Conservation (phyloP, 225 moss, liverwort and hornwort species). For the Anthoceros angustus region DNA sequence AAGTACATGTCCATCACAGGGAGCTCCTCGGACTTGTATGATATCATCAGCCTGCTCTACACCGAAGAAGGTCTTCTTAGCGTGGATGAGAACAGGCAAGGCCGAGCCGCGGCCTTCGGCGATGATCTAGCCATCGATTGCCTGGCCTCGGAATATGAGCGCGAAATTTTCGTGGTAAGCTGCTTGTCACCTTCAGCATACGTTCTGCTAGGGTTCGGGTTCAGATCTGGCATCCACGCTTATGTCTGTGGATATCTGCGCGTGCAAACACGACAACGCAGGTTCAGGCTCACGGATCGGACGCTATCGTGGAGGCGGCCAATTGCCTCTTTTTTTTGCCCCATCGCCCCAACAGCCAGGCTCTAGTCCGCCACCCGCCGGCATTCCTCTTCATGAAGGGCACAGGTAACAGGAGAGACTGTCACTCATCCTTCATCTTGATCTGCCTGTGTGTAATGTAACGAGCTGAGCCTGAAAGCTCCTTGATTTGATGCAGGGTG, state of each 20-base stretch:
- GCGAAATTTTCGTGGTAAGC: slow-evolving; percentile 27
- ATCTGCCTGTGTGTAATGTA: too few relatives aligned
- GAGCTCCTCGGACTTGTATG: slow-evolving; percentile 14
- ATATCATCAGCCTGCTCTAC: slow-evolving; percentile 28
- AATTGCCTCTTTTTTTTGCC: slow-evolving; percentile 28
- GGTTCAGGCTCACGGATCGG: slow-evolving; percentile 27
- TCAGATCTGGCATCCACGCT: not conserved
- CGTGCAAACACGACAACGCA: not conserved
- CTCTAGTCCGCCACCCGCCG: slow-evolving; percentile 17
- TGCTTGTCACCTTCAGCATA: not conserved
- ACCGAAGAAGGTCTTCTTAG: slow-evolving; percentile 24
- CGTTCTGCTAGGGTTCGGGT: not conserved
- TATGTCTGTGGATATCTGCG: not conserved
- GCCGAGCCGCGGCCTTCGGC: slow-evolving; percentile 31
- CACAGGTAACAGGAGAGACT: slow-evolving; percentile 11
- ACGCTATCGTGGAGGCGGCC: slow-evolving; percentile 20
- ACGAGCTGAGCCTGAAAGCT: too few relatives aligned
- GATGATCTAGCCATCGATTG: slow-evolving; percentile 34
- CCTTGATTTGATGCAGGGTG: slow-evolving; percentile 10
- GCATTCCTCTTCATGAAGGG: slow-evolving; percentile 38
- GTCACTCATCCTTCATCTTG: too few relatives aligned
- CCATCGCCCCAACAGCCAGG: slow-evolving; percentile 17
- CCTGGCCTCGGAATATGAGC: slow-evolving; percentile 27
- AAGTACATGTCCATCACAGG: slow-evolving; percentile 36
- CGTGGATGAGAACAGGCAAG: slow-evolving; percentile 26